A percentile compares a stretch with the other conserved stretches of the same genome.
These are phyloP conservation scores for Penicillium nordicum DNA, from an alignment of 2,329 filamentous ascomycete species.

Conservation along the genomic window DNA sequence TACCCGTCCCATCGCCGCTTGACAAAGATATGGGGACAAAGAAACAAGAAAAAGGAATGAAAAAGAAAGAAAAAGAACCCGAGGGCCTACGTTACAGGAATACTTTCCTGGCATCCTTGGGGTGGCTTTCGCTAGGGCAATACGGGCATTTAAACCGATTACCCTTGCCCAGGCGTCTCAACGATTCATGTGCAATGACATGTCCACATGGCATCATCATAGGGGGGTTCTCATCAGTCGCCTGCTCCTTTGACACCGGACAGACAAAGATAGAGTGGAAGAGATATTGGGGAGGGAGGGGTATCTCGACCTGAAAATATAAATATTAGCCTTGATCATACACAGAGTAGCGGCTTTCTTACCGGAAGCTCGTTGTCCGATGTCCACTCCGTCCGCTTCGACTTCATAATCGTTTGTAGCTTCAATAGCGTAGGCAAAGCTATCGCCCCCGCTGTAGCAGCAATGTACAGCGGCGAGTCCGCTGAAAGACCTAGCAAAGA, in stretches of 20 bases:
- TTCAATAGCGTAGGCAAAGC: slow-evolving; percentile 87
- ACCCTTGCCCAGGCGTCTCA: slow-evolving; percentile 76
- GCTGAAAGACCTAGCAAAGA: slow-evolving; percentile 83
- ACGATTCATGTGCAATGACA: slow-evolving; percentile 80
- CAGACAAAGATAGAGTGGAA: slow-evolving; percentile 99
- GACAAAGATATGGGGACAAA: neutral
- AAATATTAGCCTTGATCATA: slow-evolving; percentile 24
- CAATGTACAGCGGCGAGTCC: slow-evolving; percentile 88
- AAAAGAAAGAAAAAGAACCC: neutral
- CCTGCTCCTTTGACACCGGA: slow-evolving; percentile 94
- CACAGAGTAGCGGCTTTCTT: slow-evolving; percentile 46
- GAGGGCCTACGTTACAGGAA: slow-evolving; percentile 51
- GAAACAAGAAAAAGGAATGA: neutral
- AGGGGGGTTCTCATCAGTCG: slow-evolving; percentile 85
- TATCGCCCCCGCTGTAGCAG: slow-evolving; percentile 86
- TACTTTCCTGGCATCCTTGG: slow-evolving; percentile 72
- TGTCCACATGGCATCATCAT: slow-evolving; percentile 98
- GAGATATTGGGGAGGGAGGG: slow-evolving; percentile 60
- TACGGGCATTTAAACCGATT: slow-evolving; percentile 92
- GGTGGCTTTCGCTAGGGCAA: slow-evolving; percentile 78
- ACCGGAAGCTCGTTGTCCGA: slow-evolving; percentile 86
- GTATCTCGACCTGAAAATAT: slow-evolving; percentile 56
- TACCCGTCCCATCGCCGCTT: neutral
- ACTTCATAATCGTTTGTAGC: slow-evolving; percentile 79
- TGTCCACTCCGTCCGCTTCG: slow-evolving; percentile 92